Evolutionary conservation across 176 grass and related monocot species (phyloP), one percentile per base, ranked within the genome.

Genomic region (Saccharum spontaneum): DNA sequence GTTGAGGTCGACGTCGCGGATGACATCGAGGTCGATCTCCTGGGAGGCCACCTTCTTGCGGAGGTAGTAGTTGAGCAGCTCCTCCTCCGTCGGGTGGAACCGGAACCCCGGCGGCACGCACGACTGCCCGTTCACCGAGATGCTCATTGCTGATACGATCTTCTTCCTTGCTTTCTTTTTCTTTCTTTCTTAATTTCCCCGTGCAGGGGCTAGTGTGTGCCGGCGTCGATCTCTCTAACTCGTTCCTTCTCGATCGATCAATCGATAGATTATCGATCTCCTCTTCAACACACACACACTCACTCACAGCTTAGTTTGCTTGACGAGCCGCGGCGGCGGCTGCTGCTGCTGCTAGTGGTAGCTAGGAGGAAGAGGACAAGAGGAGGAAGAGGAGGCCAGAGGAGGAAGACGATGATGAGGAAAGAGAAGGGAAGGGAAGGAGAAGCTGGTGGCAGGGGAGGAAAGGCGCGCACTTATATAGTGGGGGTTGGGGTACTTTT

Each of bases 41-140:
- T 98, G 87, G 59, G 93, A 86, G 72, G 85, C 87, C 16, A 98
- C 93, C 86, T 98, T 98, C 93, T 98, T 98, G 79, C 74, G 80
- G 45, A 98, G 82, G 86, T 98, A 98, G 86, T 98, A 98, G 86
- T 90, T 95, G 69, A 98, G 86, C 15, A 98, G 91, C 80, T 98
- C 96, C 81, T 98, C 96, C 88, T 98, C 96, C 26, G 96, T 98
- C 22, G 96, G 96, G 85, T 98, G 96, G 91, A 98, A 98, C 36
- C 96, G 89, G 83, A 98, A 98, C 80, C 96, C 96, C 49, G 96
- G 96, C 36, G 96, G 96, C 59, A 98, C 96, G 40, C 91, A 95
- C 28, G 96, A 98, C 89, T 98, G 96, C 18, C 96, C 96, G 75
- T 98, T 98, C 75, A 98, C 96, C 24, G 91, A 93, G 88, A 98